These are phyloP conservation scores for Fusarium anthophilum DNA, from an alignment of 2,329 filamentous ascomycete species.

Conservation along the genomic window DNA sequence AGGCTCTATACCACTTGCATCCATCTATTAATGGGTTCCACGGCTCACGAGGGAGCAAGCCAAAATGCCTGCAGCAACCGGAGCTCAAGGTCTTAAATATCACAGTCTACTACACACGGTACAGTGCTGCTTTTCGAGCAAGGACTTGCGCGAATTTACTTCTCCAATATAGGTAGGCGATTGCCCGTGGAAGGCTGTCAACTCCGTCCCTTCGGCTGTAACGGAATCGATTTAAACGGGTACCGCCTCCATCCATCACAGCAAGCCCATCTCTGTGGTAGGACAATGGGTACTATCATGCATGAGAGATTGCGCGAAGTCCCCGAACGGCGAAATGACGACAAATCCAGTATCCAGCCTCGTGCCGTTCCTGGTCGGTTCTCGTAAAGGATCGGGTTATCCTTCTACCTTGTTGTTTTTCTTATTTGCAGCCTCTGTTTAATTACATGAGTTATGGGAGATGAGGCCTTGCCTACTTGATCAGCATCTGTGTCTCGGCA, in stretches of 20 bases:
- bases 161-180: neutral
- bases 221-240: slow-evolving; percentile 12
- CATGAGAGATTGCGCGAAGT: slow-evolving; percentile 26
- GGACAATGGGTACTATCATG: slow-evolving; percentile 4
- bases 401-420: neutral
- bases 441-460: slow-evolving; percentile 21
- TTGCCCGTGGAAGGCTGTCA: neutral
- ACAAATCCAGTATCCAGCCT: neutral
- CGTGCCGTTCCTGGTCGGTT: slow-evolving; percentile 1
- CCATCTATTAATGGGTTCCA: slow-evolving; percentile 16
- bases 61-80: slow-evolving; percentile 16
- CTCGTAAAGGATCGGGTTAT: neutral
- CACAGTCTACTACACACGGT: slow-evolving; percentile 24
- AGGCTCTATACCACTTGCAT: slow-evolving; percentile 29
- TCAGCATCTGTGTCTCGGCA: slow-evolving; percentile 15
- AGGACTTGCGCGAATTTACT: slow-evolving; percentile 34
- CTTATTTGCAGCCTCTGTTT: slow-evolving; percentile 5
- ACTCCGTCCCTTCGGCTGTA: slow-evolving; percentile 10
- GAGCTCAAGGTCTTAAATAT: slow-evolving; percentile 4
- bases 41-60: slow-evolving; percentile 7
- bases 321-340: slow-evolving; percentile 8
- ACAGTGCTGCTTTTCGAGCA: neutral
- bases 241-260: neutral
- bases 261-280: slow-evolving; percentile 1
- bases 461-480: slow-evolving; percentile 14